Evolutionary conservation across 2,329 filamentous ascomycete genomes (phyloP).

Genomic region (Byssochlamys sp.): DNA sequence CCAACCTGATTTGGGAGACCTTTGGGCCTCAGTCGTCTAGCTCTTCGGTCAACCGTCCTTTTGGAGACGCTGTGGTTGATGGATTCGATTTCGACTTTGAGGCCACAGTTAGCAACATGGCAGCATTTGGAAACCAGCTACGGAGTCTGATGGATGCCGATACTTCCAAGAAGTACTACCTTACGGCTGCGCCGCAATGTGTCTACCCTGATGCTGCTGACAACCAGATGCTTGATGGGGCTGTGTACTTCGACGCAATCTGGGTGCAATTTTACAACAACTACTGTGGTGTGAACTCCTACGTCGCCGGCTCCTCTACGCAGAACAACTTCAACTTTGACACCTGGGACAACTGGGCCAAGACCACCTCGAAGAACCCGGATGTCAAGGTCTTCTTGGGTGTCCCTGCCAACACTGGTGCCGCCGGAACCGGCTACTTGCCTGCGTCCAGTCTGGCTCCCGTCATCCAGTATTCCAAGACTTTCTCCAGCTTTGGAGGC

Average conservation of each 20-base stretch:
- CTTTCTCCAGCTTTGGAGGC: slow-evolving; percentile 54
- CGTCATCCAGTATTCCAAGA: slow-evolving; percentile 46
- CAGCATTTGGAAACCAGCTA: slow-evolving; percentile 50
- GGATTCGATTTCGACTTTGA: slow-evolving; percentile 74
- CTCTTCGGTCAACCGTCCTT: slow-evolving; percentile 50
- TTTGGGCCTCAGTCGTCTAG: slow-evolving; percentile 51
- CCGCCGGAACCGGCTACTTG: slow-evolving; percentile 50
- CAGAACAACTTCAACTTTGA: slow-evolving; percentile 53
- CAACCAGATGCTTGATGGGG: slow-evolving; percentile 46
- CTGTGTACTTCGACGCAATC: slow-evolving; percentile 50
- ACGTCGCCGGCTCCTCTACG: slow-evolving; percentile 31
- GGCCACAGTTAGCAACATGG: slow-evolving; percentile 49
- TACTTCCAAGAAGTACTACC: slow-evolving; percentile 45
- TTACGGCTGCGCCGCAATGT: slow-evolving; percentile 61
- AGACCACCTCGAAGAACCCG: slow-evolving; percentile 46
- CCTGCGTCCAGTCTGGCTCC: slow-evolving; percentile 37
- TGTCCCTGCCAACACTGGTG: slow-evolving; percentile 45
- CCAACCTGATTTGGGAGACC: slow-evolving; percentile 58
- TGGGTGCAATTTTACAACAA: slow-evolving; percentile 63
- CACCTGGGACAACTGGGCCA: slow-evolving; percentile 59
- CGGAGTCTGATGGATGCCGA: slow-evolving; percentile 46
- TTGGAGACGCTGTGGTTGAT: slow-evolving; percentile 56
- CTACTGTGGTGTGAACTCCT: slow-evolving; percentile 52
- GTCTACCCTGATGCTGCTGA: slow-evolving; percentile 54
- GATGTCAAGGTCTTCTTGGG: slow-evolving; percentile 55